Evolutionary conservation across 1,139 yeast species (phyloP), one percentile per base, ranked within the genome.

Genomic region (Blastobotrys apis): DNA sequence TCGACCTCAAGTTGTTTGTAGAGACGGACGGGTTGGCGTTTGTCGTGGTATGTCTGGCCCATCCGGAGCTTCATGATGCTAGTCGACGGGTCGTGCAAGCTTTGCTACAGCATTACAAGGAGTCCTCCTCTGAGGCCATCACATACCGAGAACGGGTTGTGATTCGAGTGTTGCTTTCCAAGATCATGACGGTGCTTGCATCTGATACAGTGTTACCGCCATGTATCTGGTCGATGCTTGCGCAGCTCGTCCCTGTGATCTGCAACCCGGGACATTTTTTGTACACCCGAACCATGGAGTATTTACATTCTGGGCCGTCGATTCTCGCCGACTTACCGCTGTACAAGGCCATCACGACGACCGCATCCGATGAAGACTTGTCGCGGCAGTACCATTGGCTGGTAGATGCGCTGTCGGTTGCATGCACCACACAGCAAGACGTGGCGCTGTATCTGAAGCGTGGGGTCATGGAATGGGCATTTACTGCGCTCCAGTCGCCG

Each of bases 211-310:
- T 63, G 67, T n/a, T 26, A 16, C 43, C 64, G 70, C n/a, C 73
- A 71, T 39, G 54, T 74, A 42, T 68, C 66, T 72, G 77, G 58
- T 58, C 63, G 53, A 75, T 63, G 55, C 51, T 81, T 56, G 69
- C 86, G 0, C 72, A 75, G 41, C 60, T 87, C 33, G 65, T 78
- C 3, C 77, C 79, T 4, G 68, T 85, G 1, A 60, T 85, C 46
- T 60, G 73, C 6, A 80, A 77, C 60, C 96, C 88, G 1, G 81
- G 76, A n/a, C 94, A 77, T 61, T 75, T 67, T 58, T 62, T 90
- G 37, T 85, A 83, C 60, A 95, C 86, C 51, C 77, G 78, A 50
- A 76, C 78, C 0, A 77, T 73, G 17, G 57, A 56, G 16, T 63
- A 56, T 53, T 50, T 65, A 30, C 48, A 64, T 37, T 68, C 77